phyloP scores from a whole-genome alignment of 495 filamentous ascomycete species.

The Aspergillus haitiensis region DNA sequence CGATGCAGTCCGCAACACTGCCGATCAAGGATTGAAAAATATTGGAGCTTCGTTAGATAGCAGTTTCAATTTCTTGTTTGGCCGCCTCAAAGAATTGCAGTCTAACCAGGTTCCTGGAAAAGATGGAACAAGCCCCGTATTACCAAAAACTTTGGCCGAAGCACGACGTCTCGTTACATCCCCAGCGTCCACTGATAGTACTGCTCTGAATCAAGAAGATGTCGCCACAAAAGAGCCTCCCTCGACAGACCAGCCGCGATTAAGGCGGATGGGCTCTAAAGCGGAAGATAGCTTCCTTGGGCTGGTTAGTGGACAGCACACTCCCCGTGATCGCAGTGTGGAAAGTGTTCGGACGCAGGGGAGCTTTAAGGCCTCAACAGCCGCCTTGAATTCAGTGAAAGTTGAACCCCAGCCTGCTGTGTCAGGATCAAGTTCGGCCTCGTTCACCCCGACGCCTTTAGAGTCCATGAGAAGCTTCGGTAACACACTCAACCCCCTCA shows the following conservation, averaged over 20 bases:
- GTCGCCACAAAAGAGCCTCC: slow-evolving; percentile 46
- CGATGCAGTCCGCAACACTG: slow-evolving; percentile 79
- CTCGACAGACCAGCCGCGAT: slow-evolving; percentile 34
- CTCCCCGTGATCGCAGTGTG: slow-evolving; percentile 68
- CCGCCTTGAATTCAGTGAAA: slow-evolving; percentile 23
- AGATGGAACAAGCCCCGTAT: slow-evolving; percentile 41
- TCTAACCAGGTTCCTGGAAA: slow-evolving; percentile 44
- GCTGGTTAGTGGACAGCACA: slow-evolving; percentile 61
- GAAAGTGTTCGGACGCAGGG: slow-evolving; percentile 68
- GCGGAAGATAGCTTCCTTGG: slow-evolving; percentile 61
- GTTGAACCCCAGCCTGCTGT: slow-evolving; percentile 30
- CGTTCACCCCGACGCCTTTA: slow-evolving; percentile 56
- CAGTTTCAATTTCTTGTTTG: slow-evolving; percentile 91
- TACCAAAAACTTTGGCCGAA: slow-evolving; percentile 90
- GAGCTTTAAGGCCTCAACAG: slow-evolving; percentile 35
- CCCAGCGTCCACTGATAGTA: slow-evolving; percentile 58
- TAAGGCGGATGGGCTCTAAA: slow-evolving; percentile 35
- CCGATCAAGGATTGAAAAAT: slow-evolving; percentile 86
- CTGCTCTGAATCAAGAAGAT: slow-evolving; percentile 47
- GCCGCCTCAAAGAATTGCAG: slow-evolving; percentile 73
- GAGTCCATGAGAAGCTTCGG: slow-evolving; percentile 84
- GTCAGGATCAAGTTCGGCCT: slow-evolving; percentile 25
- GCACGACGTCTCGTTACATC: slow-evolving; percentile 81
- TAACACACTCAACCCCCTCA: slow-evolving; percentile 81
- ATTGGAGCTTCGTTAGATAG: slow-evolving; percentile 84